These are phyloP conservation scores for Dacryopinax spathularia DNA, from an alignment of 768 basidiomycete species.

Conservation along the genomic window DNA sequence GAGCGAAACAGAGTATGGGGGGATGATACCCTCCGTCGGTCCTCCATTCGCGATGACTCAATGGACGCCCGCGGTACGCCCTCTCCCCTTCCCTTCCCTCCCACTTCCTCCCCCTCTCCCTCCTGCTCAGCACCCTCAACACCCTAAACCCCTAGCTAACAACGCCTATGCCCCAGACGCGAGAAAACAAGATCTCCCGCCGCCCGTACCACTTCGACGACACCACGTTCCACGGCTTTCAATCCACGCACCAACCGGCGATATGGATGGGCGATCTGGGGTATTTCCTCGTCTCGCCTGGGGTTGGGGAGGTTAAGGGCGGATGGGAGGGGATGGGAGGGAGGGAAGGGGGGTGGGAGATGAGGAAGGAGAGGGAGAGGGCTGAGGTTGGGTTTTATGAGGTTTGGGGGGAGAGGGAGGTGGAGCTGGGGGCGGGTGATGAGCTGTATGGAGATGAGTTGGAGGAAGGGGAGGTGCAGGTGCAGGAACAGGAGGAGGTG, in stretches of 20 bases:
- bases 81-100: background rate
- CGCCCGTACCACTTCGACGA: constrained; percentile 57
- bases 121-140: too few relatives aligned
- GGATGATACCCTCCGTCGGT: background rate
- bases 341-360: constrained; percentile 44
- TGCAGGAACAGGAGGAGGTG: too few relatives aligned
- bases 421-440: too few relatives aligned
- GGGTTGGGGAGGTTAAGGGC: constrained; percentile 35
- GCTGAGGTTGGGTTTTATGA: constrained; percentile 42
- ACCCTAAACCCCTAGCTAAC: too few relatives aligned
- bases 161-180: constrained; percentile 58
- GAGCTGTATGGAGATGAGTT: too few relatives aligned
- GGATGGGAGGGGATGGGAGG: constrained; percentile 45
- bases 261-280: constrained; percentile 64
- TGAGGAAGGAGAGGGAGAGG: constrained; percentile 40
- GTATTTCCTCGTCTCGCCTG: constrained; percentile 46
- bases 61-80: background rate
- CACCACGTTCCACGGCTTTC: constrained; percentile 51
- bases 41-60: background rate
- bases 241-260: constrained; percentile 69
- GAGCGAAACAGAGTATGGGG: background rate
- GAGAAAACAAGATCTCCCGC: constrained; percentile 59
- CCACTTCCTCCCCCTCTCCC: background rate
- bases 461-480: too few relatives aligned
- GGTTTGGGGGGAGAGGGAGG: constrained; percentile 40